These are phyloP conservation scores for Lodderomyces jiufengensis DNA, from an alignment of 1,139 yeast genomes.

Conservation along the genomic window DNA sequence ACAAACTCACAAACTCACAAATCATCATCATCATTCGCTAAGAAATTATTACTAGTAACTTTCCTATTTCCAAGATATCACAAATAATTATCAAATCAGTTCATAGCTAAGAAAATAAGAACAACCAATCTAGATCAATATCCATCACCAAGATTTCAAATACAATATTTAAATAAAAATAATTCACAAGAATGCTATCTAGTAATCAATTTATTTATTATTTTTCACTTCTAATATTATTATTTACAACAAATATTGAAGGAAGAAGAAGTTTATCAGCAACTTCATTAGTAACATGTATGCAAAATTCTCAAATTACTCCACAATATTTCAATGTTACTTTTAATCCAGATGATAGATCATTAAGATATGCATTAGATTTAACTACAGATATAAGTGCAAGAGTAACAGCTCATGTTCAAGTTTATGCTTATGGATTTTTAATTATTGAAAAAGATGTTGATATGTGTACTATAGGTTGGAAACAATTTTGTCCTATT, in stretches of 20 bases:
- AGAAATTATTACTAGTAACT: too few relatives aligned
- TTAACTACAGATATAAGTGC: conserved; percentile 58
- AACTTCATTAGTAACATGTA: conserved; percentile 70
- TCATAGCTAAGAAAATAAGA: too few relatives aligned
- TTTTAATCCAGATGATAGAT: conserved; percentile 61
- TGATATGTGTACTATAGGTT: conserved; percentile 56
- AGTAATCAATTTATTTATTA: neutral
- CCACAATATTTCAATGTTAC: conserved; percentile 65
- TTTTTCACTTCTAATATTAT: conserved; percentile 3
- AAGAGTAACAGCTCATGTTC: conserved; percentile 55
- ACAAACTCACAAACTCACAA: neutral
- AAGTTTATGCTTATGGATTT: conserved; percentile 76
- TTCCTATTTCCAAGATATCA: too few relatives aligned
- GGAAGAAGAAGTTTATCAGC: conserved; percentile 50
- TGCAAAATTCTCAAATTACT: conserved; percentile 61
- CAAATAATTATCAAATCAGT: too few relatives aligned
- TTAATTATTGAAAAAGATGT: conserved; percentile 50
- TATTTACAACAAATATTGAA: conserved; percentile 7
- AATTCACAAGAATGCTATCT: neutral
- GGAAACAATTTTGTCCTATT: conserved; percentile 81
- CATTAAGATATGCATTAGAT: conserved; percentile 59
- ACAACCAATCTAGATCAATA: neutral
- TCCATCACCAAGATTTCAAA: neutral
- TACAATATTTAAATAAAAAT: neutral
- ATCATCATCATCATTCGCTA: neutral